phyloP scores from a whole-genome alignment of 208 protist species.

The Crithidia mellificae region DNA sequence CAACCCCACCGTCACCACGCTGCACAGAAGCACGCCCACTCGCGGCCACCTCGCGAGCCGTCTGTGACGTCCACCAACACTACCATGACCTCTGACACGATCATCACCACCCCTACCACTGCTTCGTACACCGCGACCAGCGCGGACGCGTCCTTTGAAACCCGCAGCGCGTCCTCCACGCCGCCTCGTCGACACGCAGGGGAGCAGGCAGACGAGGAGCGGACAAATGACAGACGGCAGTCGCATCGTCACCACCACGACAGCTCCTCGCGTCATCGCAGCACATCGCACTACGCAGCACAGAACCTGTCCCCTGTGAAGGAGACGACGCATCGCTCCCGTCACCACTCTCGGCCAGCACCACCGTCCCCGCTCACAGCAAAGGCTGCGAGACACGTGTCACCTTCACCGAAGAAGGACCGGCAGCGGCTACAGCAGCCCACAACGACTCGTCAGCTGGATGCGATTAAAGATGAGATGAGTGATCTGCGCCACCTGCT shows the following conservation, averaged over 20 bases:
- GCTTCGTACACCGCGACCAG: not conserved
- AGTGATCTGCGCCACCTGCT: conserved; percentile 13
- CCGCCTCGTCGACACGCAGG: no score
- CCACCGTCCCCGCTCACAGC: no score
- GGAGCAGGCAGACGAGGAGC: no score
- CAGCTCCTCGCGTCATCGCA: not conserved
- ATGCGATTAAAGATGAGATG: conserved; percentile 5
- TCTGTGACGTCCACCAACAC: not conserved
- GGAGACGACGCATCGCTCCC: not conserved
- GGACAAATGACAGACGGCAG: no score
- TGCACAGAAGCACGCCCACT: not conserved
- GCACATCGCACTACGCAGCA: not conserved
- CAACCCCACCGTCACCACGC: not conserved
- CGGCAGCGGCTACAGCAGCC: not conserved
- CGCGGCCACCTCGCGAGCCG: not conserved
- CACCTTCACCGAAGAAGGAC: not conserved
- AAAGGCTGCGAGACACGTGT: no score
- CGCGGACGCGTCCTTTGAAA: not conserved
- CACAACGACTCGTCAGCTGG: not conserved
- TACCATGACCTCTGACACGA: no score
- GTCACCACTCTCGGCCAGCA: not conserved
- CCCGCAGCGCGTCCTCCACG: not conserved
- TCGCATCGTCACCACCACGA: no score
- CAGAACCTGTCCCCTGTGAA: not conserved
- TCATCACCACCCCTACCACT: not conserved